phyloP scores from a whole-genome alignment of 2,329 filamentous ascomycete species.

The Penicillium brasilianum region DNA sequence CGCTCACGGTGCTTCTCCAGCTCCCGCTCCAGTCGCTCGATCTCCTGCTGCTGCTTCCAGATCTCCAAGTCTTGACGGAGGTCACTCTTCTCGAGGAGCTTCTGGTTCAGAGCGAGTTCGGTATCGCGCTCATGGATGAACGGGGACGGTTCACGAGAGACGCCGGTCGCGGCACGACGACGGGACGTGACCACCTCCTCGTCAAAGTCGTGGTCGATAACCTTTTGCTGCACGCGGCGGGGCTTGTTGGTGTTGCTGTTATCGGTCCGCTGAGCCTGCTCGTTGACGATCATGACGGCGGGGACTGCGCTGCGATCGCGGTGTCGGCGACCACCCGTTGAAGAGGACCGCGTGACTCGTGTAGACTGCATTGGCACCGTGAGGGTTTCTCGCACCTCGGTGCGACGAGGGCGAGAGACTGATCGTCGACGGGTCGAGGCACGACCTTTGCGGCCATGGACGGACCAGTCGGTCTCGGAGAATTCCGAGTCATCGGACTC shows the following conservation, averaged over 20 bases:
- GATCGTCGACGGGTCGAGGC: constrained; percentile 38
- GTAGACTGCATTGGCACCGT: constrained; percentile 34
- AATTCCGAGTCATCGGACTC: constrained; percentile 39
- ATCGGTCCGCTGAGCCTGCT: constrained; percentile 38
- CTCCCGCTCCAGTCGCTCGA: constrained; percentile 42
- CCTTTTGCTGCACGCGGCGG: constrained; percentile 28
- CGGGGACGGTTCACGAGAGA: constrained; percentile 36
- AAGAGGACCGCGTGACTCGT: constrained; percentile 41
- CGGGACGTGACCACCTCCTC: constrained; percentile 32
- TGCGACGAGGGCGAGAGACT: constrained; percentile 38
- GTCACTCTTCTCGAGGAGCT: constrained; percentile 41
- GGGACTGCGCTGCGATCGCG: constrained; percentile 24
- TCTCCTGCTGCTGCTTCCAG: constrained; percentile 43
- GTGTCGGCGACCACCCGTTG: constrained; percentile 41
- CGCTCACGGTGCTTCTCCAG: constrained; percentile 35
- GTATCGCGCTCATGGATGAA: constrained; percentile 42
- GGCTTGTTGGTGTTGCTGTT: constrained; percentile 35
- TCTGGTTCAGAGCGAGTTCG: constrained; percentile 43
- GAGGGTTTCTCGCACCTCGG: constrained; percentile 32
- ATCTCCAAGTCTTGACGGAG: constrained; percentile 42
- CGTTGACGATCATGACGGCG: constrained; percentile 41
- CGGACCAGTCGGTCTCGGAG: constrained; percentile 44
- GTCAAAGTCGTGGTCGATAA: constrained; percentile 33
- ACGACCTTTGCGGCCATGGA: constrained; percentile 31
- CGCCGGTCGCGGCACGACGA: constrained; percentile 30